Evolutionary conservation across 1,139 yeast species (phyloP).

Genomic region (Candida neerlandica): DNA sequence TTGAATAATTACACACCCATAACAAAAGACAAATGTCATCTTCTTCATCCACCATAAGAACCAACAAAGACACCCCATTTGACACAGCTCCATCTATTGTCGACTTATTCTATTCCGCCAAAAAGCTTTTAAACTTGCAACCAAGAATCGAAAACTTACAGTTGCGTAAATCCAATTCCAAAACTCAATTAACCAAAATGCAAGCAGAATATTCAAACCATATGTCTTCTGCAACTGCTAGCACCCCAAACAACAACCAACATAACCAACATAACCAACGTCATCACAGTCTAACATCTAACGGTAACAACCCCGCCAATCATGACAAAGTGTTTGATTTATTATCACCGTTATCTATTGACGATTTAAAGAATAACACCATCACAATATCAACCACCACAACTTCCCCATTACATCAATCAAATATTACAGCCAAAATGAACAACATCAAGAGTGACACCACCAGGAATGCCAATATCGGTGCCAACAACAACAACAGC

Average conservation of each 20-base stretch:
- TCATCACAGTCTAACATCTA: conserved; percentile 1
- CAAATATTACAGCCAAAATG: not conserved
- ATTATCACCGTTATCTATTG: conserved; percentile 45
- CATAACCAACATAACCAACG: not conserved
- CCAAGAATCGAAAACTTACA: conserved; percentile 47
- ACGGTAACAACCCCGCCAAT: too few species aligned
- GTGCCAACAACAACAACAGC: conserved; percentile 17
- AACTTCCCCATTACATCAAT: not conserved
- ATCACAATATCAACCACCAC: conserved; percentile 11
- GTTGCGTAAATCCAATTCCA: conserved; percentile 37
- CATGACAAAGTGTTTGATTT: conserved; percentile 33
- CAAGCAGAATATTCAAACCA: conserved; percentile 1
- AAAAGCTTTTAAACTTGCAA: conserved; percentile 41
- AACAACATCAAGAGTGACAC: conserved; percentile 13
- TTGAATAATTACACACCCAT: not conserved
- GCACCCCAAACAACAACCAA: conserved; percentile 1
- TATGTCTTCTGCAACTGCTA: conserved; percentile 2
- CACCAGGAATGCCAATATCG: too few species aligned
- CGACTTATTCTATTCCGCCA: conserved; percentile 48
- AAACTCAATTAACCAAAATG: conserved; percentile 21
- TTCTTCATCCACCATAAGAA: not conserved
- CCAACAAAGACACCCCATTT: conserved; percentile 6
- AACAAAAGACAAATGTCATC: conserved; percentile 3
- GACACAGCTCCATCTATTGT: conserved; percentile 37
- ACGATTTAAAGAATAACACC: conserved; percentile 30